Conservation (phyloP, 345 rosid genomes). For the Populus tremula region DNA sequence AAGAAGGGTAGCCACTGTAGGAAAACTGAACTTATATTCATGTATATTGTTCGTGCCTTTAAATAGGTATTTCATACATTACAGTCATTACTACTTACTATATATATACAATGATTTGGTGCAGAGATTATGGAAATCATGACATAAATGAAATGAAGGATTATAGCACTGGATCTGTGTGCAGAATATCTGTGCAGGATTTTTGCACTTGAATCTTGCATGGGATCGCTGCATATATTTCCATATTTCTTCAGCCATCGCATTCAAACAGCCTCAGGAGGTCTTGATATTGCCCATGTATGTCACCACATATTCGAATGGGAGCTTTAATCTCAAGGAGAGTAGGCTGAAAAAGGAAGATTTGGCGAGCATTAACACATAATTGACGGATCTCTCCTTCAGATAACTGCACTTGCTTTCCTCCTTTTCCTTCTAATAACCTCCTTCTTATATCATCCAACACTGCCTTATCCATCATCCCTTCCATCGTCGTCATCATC, state of each 20-base stretch:
- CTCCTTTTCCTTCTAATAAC: constrained; percentile 83
- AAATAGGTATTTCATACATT: no score
- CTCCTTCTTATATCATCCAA: constrained; percentile 94
- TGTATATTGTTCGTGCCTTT: no score
- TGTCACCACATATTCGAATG: constrained; percentile 85
- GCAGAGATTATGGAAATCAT: no score
- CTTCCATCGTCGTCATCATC: constrained; percentile 41
- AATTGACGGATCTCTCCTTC: constrained; percentile 99
- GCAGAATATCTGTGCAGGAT: no score
- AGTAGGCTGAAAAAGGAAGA: constrained; percentile 78
- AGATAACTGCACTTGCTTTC: constrained; percentile 91
- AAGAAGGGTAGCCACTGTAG: constrained; percentile 90
- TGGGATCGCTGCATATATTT: no score
- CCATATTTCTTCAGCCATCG: no score
- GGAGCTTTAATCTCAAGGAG: constrained; percentile 87
- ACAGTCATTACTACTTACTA: no score
- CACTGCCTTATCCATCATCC: constrained; percentile 63
- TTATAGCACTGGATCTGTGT: no score
- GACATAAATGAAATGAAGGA: no score
- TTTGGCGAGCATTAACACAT: constrained; percentile 89
- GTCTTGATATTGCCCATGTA: constrained; percentile 95
- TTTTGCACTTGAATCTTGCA: no score
- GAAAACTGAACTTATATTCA: no score
- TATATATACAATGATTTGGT: no score
- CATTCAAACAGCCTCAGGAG: constrained; percentile 78